Evolutionary conservation across 129 eudicot genomes (phyloP).

Genomic region (Chrysanthemum makinoi): DNA sequence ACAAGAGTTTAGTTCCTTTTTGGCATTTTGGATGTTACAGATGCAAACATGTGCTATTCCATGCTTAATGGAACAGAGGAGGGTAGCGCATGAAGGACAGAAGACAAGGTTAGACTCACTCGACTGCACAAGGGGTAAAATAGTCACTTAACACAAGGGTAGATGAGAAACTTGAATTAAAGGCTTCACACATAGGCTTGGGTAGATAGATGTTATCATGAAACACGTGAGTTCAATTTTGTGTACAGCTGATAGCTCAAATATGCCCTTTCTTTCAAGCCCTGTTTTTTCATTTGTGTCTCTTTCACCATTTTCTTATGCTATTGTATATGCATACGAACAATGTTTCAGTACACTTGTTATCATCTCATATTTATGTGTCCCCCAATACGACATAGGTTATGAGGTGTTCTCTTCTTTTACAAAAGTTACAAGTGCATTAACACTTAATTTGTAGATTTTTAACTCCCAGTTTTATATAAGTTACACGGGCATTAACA

Average conservation of each 20-base stretch:
- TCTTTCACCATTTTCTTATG: not conserved
- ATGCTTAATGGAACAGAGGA: slow-evolving; percentile 2
- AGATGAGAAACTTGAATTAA: slow-evolving; percentile 21
- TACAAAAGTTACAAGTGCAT: not conserved
- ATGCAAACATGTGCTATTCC: slow-evolving; percentile 9
- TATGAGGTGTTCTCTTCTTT: not conserved
- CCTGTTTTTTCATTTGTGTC: not conserved
- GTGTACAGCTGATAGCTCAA: not conserved
- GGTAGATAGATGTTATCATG: not conserved
- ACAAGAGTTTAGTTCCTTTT: not conserved
- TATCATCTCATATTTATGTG: not conserved
- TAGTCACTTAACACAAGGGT: slow-evolving; percentile 21
- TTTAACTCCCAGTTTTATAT: too few species aligned
- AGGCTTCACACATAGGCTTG: not conserved
- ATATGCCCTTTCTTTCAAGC: not conserved
- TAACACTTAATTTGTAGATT: not conserved
- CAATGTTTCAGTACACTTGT: not conserved
- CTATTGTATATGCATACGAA: too few species aligned
- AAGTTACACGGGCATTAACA: too few species aligned
- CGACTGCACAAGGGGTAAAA: slow-evolving; percentile 4
- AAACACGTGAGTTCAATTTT: not conserved
- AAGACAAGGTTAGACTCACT: slow-evolving; percentile 7
- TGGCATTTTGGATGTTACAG: slow-evolving; percentile 15
- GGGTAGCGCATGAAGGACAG: slow-evolving; percentile 20
- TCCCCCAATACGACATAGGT: not conserved